Percentiles rank a stretch among this genome's conserved stretches.
phyloP scores from a whole-genome alignment of 441 rosid species.

The Aleurites moluccanus region DNA sequence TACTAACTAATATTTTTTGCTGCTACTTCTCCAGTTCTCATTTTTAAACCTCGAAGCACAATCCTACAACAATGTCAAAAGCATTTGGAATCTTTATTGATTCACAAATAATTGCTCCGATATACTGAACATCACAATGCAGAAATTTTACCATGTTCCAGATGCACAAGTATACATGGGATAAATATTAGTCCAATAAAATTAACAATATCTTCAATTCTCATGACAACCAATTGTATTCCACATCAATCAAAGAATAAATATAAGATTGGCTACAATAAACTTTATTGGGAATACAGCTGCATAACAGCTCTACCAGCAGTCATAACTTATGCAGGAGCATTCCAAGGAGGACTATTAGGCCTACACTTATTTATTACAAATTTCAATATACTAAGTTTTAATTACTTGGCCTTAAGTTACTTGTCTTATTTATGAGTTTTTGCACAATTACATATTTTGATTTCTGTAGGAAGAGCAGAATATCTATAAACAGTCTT shows the following conservation, averaged over 20 bases:
- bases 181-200: neutral
- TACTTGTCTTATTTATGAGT: neutral
- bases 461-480: neutral
- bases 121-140: neutral
- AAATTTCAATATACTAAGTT: neutral
- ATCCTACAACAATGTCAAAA: neutral
- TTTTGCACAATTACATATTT: neutral
- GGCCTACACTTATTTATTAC: neutral
- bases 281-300: neutral
- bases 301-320: neutral
- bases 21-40: neutral
- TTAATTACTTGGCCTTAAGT: neutral
- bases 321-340: neutral
- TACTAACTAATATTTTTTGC: neutral
- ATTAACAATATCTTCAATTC: neutral
- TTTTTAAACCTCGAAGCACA: neutral
- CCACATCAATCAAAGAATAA: neutral
- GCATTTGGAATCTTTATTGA: neutral
- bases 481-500: neutral
- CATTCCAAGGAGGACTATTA: neutral
- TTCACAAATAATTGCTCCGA: constrained; percentile 1
- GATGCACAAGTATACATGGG: neutral
- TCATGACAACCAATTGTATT: neutral
- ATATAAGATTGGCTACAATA: neutral
- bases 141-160: constrained; percentile 6